Evolutionary conservation across 768 basidiomycete genomes (phyloP).

Genomic region (Tulasnella sp.): DNA sequence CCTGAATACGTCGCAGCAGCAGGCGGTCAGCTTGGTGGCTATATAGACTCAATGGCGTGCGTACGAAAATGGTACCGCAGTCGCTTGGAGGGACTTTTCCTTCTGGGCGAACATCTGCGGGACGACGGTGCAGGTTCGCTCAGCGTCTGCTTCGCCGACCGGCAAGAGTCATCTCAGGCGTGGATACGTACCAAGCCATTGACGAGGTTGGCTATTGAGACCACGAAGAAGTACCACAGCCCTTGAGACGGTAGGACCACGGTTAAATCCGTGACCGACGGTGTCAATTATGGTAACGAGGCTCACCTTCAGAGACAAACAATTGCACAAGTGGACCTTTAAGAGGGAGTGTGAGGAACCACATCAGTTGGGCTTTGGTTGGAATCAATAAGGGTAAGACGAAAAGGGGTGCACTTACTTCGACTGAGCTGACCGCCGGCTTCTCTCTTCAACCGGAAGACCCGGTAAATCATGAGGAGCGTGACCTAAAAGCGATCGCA

Average conservation of each 20-base stretch:
- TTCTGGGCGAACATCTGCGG: constrained; percentile 7
- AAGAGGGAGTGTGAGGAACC: neutral
- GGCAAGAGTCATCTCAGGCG: neutral
- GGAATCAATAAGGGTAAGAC: no score
- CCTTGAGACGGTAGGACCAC: constrained; percentile 42
- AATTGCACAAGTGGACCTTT: constrained; percentile 9
- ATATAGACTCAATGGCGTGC: neutral
- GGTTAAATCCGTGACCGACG: neutral
- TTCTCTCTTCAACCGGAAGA: constrained; percentile 3
- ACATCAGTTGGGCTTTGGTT: neutral
- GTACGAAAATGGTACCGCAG: constrained; percentile 4
- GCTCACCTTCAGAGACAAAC: constrained; percentile 17
- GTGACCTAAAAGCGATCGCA: neutral
- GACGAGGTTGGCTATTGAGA: constrained; percentile 79
- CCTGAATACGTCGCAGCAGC: neutral
- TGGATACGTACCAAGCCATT: constrained; percentile 17
- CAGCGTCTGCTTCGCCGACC: neutral
- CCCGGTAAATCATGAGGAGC: neutral
- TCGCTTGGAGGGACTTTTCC: constrained; percentile 3
- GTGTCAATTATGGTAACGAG: neutral
- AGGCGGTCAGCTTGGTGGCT: neutral
- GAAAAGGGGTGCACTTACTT: neutral
- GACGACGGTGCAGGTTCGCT: neutral
- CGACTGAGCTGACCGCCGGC: neutral
- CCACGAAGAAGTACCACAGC: constrained; percentile 79